Conservation (phyloP, 805 yeast genomes). For the Saccharomycopsis guyanensis region DNA sequence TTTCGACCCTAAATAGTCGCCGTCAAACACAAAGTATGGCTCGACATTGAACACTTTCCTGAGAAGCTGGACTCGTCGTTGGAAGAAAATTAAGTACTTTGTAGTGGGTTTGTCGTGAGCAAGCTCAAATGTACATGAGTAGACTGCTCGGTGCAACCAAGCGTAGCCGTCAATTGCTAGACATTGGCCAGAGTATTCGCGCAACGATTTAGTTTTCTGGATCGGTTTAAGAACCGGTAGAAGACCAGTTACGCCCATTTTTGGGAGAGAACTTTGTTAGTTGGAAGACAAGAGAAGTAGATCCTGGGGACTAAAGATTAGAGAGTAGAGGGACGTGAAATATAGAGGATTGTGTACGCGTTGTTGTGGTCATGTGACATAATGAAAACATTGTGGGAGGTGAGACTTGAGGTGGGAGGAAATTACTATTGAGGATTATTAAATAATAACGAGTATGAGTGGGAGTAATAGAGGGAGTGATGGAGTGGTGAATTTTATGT, state of each 20-base stretch:
- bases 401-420: too few relatives aligned
- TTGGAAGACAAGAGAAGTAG: too few relatives aligned
- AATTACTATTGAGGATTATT: too few relatives aligned
- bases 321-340: too few relatives aligned
- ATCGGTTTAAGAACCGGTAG: slow-evolving; percentile 72
- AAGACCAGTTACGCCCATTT: slow-evolving; percentile 80
- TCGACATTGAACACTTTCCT: slow-evolving; percentile 53
- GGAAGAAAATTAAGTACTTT: slow-evolving; percentile 63
- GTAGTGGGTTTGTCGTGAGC: slow-evolving; percentile 64
- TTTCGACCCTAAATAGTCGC: slow-evolving; percentile 78
- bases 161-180: slow-evolving; percentile 94
- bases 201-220: slow-evolving; percentile 51
- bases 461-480: too few relatives aligned
- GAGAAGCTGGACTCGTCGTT: slow-evolving; percentile 60
- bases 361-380: too few relatives aligned
- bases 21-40: slow-evolving; percentile 91
- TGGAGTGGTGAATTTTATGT: too few relatives aligned
- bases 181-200: slow-evolving; percentile 60
- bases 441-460: too few relatives aligned
- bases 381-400: too few relatives aligned
- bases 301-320: too few relatives aligned
- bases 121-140: slow-evolving; percentile 76
- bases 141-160: slow-evolving; percentile 87
- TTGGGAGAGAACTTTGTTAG: too few relatives aligned
- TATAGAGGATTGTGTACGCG: too few relatives aligned